Evolutionary conservation across 2,329 filamentous ascomycete genomes (phyloP), one percentile per base, ranked within the genome.

Genomic region (Fusarium sp.): DNA sequence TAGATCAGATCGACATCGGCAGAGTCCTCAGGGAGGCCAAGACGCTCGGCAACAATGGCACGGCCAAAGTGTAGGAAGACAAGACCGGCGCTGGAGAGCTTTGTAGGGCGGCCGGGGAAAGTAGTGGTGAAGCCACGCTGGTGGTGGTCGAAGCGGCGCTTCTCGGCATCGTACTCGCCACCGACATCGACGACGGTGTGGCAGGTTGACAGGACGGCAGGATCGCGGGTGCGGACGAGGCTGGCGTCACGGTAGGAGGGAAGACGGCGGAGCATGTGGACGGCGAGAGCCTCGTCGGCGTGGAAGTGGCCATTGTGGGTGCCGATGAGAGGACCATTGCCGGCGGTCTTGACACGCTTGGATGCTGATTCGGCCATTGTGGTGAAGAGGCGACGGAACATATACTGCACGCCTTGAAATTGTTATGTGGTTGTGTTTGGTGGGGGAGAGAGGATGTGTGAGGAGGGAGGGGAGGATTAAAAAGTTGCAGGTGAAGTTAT

Each of bases 281-380:
- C 94, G 59, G 96, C 96, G 42, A 99, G 89, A 63, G 96, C 95
- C 83, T 99, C 96, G 80, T 99, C 96, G 78, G 96, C 96, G 83
- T 99, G 96, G 86, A 99, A 99, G 84, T 97, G 94, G 72, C 96
- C 96, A 82, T 91, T 97, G 87, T 99, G 96, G 28, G 96, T 99
- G 76, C 94, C 96, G 77, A 97, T 96, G 72, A 89, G 81, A 68
- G 91, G 70, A 43, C 73, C 73, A 30, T 87, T 85, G 72, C 73
- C 73, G 28, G 87, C 84, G 72, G 90, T 92, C 86, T 97, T 97
- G 78, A 96, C 82, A 79, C 92, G 91, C 82, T 98, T 98, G 66
- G 90, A 82, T 74, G 89, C 86, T 76, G 83, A 86, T 84, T 92
- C 87, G 74, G 89, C 84, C 78, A 80, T 80, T 67, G 64, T 71